A percentile compares a stretch with the other conserved stretches of the same genome.
phyloP scores from a whole-genome alignment of 225 moss, liverwort and hornwort genomes.

The Sphagnum contortum region DNA sequence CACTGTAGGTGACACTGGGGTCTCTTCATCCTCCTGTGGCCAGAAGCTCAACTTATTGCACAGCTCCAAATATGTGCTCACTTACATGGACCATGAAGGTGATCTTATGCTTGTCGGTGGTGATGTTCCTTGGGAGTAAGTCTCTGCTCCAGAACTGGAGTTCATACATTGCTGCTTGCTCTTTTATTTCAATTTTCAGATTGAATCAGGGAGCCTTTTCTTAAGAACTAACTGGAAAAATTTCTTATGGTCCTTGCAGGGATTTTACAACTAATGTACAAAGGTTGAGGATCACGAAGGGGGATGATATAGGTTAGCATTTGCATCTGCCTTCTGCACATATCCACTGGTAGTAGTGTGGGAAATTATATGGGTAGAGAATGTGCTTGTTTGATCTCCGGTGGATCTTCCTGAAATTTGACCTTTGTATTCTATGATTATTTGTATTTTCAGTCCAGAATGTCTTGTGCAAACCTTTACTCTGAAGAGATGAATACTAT shows the following conservation, averaged over 20 bases:
- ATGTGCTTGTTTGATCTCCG: no score
- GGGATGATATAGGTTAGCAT: conserved; percentile 71
- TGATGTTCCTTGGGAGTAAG: conserved; percentile 97
- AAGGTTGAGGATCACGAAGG: conserved; percentile 90
- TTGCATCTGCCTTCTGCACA: no score
- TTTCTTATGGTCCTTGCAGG: conserved; percentile 23
- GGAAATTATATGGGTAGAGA: no score
- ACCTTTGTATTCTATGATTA: no score
- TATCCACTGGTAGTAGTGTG: no score
- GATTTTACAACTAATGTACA: conserved; percentile 76
- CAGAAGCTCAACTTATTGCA: conserved; percentile 65
- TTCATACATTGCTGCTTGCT: background rate
- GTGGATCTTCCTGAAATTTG: no score
- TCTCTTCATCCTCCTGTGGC: conserved; percentile 20
- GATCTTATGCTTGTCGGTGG: conserved; percentile 85
- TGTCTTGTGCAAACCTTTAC: no score
- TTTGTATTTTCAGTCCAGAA: no score
- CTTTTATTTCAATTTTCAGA: no score
- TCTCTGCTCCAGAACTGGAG: background rate
- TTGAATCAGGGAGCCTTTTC: no score
- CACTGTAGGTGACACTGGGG: conserved; percentile 30
- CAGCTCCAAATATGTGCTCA: conserved; percentile 81
- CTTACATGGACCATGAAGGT: conserved; percentile 84
- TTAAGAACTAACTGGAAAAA: no score
- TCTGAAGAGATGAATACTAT: no score